Percentiles rank a stretch among this genome's conserved stretches.
These are phyloP conservation scores for Termitomyces sp. DNA, from an alignment of 1,284 basidiomycete species.

Conservation along the genomic window DNA sequence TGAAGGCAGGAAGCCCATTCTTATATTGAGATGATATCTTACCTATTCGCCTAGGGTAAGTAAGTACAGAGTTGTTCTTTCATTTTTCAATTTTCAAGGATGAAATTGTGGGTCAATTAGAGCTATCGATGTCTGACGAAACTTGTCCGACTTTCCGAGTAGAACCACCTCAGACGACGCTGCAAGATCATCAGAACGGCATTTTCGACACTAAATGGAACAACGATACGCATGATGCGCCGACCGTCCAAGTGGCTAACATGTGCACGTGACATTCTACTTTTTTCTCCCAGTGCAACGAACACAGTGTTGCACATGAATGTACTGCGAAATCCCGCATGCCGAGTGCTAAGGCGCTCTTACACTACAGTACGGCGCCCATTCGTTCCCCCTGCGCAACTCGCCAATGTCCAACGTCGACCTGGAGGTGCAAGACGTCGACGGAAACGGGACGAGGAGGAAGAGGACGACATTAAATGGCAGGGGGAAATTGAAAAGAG, in stretches of 20 bases:
- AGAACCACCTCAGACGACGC: conserved; percentile 51
- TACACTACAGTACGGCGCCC: conserved; percentile 21
- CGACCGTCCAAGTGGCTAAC: conserved; percentile 6
- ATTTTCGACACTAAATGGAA: conserved; percentile 74
- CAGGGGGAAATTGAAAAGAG: conserved; percentile 17
- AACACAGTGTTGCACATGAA: conserved; percentile 20
- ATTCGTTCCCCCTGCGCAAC: conserved; percentile 29
- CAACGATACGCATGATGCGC: conserved; percentile 21
- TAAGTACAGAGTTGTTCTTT: too few species aligned
- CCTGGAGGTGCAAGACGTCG: conserved; percentile 8
- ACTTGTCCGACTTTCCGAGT: conserved; percentile 1
- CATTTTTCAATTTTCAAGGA: too few species aligned
- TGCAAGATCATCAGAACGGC: conserved; percentile 60
- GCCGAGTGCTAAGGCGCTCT: conserved; percentile 18
- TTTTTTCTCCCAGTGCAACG: conserved; percentile 12
- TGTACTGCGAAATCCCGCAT: conserved; percentile 24
- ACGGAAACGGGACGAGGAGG: conserved; percentile 12
- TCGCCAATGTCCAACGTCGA: conserved; percentile 12
- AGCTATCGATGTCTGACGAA: not conserved
- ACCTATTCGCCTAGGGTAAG: too few species aligned
- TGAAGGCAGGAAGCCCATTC: too few species aligned
- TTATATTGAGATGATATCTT: too few species aligned
- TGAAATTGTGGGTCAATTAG: too few species aligned
- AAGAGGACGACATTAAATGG: conserved; percentile 6
- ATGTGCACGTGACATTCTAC: conserved; percentile 27